Evolutionary conservation across 2,329 filamentous ascomycete genomes (phyloP).

Genomic region (Aureobasidium lini): DNA sequence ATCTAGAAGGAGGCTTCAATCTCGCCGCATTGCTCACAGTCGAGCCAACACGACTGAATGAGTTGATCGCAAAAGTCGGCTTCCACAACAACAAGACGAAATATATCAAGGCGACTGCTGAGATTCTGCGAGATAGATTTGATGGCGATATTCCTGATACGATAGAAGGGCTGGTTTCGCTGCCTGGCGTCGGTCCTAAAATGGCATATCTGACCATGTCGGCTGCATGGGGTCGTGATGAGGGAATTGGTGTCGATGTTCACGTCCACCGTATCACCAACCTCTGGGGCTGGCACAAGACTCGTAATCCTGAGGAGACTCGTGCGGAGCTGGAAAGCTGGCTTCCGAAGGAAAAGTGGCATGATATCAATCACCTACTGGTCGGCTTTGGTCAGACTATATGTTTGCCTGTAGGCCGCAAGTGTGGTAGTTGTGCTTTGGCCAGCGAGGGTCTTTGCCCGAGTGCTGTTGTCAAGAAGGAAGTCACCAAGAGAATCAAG

Average conservation of each 20-base stretch:
- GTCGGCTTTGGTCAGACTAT: conserved; percentile 84
- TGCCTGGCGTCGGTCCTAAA: conserved; percentile 87
- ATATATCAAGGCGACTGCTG: conserved; percentile 67
- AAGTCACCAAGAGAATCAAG: conserved; percentile 46
- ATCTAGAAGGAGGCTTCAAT: conserved; percentile 61
- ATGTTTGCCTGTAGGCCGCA: conserved; percentile 69
- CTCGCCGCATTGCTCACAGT: conserved; percentile 71
- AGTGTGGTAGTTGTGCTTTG: conserved; percentile 80
- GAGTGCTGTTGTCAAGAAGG: conserved; percentile 38
- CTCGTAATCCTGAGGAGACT: conserved; percentile 75
- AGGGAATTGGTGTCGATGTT: conserved; percentile 87
- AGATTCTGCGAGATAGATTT: conserved; percentile 63
- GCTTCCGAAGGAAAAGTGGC: conserved; percentile 79
- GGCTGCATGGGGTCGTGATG: conserved; percentile 60
- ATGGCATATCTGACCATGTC: conserved; percentile 88
- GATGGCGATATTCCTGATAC: conserved; percentile 72
- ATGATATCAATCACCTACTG: conserved; percentile 83
- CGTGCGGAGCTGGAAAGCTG: conserved; percentile 67
- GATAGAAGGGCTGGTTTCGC: conserved; percentile 63
- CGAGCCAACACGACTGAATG: conserved; percentile 57
- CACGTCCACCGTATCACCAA: conserved; percentile 94
- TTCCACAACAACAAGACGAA: conserved; percentile 91
- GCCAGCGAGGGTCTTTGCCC: conserved; percentile 68
- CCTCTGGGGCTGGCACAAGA: conserved; percentile 85
- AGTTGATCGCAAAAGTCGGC: conserved; percentile 74